These are phyloP conservation scores for Xanthoconium purpureum DNA, from an alignment of 768 basidiomycete species.

Conservation along the genomic window DNA sequence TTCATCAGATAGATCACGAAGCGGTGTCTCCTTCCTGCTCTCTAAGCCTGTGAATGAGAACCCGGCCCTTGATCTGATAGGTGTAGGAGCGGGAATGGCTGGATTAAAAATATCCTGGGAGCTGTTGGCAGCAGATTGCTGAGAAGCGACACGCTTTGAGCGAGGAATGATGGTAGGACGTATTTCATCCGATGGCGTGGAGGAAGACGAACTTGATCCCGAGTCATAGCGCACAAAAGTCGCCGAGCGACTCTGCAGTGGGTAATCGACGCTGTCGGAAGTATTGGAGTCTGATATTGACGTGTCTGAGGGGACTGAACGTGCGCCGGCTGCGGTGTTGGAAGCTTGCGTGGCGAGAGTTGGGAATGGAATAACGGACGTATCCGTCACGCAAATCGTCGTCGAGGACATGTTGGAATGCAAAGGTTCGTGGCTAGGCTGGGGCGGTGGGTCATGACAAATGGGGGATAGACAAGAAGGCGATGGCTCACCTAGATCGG, in stretches of 20 bases:
- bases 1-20: constrained; percentile 32
- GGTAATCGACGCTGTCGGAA: constrained; percentile 5
- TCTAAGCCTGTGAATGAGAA: constrained; percentile 16
- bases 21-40: constrained; percentile 7
- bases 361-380: constrained; percentile 28
- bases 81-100: constrained; percentile 42
- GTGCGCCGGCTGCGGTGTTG: constrained; percentile 50
- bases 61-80: constrained; percentile 18
- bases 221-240: constrained; percentile 23
- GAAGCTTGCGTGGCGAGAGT: constrained; percentile 33
- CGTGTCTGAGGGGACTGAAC: constrained; percentile 14
- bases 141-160: constrained; percentile 36
- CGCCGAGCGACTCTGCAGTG: constrained; percentile 1
- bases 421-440: constrained; percentile 1
- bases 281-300: constrained; percentile 10
- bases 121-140: constrained; percentile 22
- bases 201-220: constrained; percentile 36
- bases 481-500: constrained; percentile 5
- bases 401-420: constrained; percentile 20
- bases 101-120: constrained; percentile 33
- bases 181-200: constrained; percentile 35
- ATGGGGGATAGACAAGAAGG: neutral
- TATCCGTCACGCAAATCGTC: constrained; percentile 24
- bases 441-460: neutral
- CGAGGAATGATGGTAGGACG: constrained; percentile 37